Evolutionary conservation across 75 land plant genomes (phyloP), one percentile per base, ranked within the genome.

Genomic region (Pinus tabuliformis): DNA sequence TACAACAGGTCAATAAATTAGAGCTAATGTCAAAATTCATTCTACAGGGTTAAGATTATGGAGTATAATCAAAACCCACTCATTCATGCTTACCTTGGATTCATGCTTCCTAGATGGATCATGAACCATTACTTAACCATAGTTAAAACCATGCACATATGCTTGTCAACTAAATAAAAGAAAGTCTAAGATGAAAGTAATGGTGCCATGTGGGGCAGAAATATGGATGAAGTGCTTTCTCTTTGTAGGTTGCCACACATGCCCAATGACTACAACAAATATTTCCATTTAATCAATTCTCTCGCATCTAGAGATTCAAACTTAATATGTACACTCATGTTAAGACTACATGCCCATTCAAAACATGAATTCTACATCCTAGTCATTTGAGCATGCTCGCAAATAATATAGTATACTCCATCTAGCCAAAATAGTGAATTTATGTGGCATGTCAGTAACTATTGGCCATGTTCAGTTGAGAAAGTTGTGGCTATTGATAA

Each of bases 401-500:
- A 68, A 72, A 39, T 56, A 72, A 24, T 72, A 72, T 15, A 72
- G 52, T 56, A 52, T 52, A 24, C 74, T 58, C 80, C 57, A 56
- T 42, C 63, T 56, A 49, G 21, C 28, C 73, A 57, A 58, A 33
- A 37, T 16, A 71, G 15, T 20, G 24, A 73, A 59, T 28, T 9
- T 49, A 11, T 78, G 57, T 37, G 8, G 7, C 15, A 58, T 59
- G 75, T 89, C 81, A 86, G 73, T 83, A 89, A 77, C 59, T 87
- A 75, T 72, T 76, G 70, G 78, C 72, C 96, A 91, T 89, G 62
- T 83, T 85, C 45, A 83, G 80, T 79, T 89, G 96, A 61, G 83
- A 72, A 71, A 84, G 89, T 76, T 92, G 98, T 13, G 93, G 85
- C 59, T 91, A 93, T 81, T 90, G 95, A 82, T 91, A 94, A 42